Conservation (phyloP, 2,329 filamentous ascomycete species). For the Xylogone sp. region DNA sequence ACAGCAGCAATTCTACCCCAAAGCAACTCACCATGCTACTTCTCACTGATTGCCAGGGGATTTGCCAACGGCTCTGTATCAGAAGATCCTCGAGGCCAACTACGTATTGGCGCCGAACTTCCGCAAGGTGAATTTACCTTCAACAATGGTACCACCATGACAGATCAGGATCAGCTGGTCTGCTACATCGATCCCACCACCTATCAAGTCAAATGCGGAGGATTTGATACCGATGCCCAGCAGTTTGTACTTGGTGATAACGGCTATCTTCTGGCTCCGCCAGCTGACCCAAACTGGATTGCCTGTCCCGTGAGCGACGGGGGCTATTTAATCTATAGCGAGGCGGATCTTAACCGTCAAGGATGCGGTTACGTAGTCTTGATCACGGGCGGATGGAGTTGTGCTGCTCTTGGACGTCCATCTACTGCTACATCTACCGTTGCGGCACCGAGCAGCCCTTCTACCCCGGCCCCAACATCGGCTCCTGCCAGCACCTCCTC, state of each 20-base stretch:
- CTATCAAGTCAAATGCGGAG: conserved; percentile 20
- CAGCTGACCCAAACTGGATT: conserved; percentile 14
- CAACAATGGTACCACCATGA: conserved; percentile 11
- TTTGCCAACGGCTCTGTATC: conserved; percentile 13
- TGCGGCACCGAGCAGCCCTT: not conserved
- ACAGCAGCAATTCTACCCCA: conserved; percentile 16
- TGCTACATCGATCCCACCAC: conserved; percentile 19
- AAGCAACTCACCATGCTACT: conserved; percentile 18
- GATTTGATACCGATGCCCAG: conserved; percentile 4
- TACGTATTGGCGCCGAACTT: conserved; percentile 19
- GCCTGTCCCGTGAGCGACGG: conserved; percentile 24
- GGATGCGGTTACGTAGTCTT: conserved; percentile 21
- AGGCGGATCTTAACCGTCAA: conserved; percentile 14
- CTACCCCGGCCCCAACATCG: not conserved
- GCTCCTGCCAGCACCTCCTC: not conserved
- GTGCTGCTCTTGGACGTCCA: conserved; percentile 16
- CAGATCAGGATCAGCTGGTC: conserved; percentile 16
- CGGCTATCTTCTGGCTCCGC: conserved; percentile 13
- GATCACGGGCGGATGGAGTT: conserved; percentile 18
- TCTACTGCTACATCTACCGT: not conserved
- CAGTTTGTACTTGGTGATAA: conserved; percentile 18
- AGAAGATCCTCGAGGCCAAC: conserved; percentile 20
- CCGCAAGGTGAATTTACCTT: conserved; percentile 19
- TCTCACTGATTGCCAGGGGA: conserved; percentile 19
- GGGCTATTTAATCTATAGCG: conserved; percentile 20